Evolutionary conservation across 2,329 filamentous ascomycete species (phyloP), one percentile per base, ranked within the genome.

Genomic region (Aureobasidium leucospermi): DNA sequence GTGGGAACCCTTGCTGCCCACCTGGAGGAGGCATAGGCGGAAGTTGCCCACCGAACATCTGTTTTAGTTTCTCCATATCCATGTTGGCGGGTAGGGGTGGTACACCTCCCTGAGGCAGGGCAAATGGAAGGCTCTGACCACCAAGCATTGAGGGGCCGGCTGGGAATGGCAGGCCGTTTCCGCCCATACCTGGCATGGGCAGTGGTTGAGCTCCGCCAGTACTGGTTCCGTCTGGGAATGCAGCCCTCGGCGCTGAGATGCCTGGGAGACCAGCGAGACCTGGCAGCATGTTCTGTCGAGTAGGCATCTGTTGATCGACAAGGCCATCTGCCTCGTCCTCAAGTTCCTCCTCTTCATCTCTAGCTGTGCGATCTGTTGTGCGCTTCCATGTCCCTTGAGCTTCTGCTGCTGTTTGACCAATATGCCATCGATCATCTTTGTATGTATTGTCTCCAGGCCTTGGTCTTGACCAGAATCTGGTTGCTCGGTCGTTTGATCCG

Each of bases 371-470:
- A 71, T 96, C 91, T 67, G 96, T 90, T 66, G 94, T 90, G 65
- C 91, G 88, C 70, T 92, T 91, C 84, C 89, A 96, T 1, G 92
- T 96, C n/a, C 94, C 94, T 71, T 94, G 89, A 0, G 90, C 91
- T 75, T 96, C 92, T 29, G 93, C 93, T 0, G 91, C 92, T 7
- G 89, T 86, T 74, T 96, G 92, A 51, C 94, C 94, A 63, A 97
- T 94, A 70, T 99, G 94, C 73, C 95, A 96, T 61, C 91, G 85
- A 75, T 99, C 94, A 68, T 92, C 91, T 74, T 90, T 83, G 67
- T 88, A 88, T 57, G 88, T 86, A n/a, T 81, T 83, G 65, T 96
- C 93, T 51, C 94, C 94, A 1, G 94, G 94, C 49, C 94, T 81
- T 15, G 90, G 85, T 43, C 94, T 86, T 3, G 92, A 91, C 94